Conservation (phyloP, 768 basidiomycete species). For the Rhodosporidiobolus sp. region DNA sequence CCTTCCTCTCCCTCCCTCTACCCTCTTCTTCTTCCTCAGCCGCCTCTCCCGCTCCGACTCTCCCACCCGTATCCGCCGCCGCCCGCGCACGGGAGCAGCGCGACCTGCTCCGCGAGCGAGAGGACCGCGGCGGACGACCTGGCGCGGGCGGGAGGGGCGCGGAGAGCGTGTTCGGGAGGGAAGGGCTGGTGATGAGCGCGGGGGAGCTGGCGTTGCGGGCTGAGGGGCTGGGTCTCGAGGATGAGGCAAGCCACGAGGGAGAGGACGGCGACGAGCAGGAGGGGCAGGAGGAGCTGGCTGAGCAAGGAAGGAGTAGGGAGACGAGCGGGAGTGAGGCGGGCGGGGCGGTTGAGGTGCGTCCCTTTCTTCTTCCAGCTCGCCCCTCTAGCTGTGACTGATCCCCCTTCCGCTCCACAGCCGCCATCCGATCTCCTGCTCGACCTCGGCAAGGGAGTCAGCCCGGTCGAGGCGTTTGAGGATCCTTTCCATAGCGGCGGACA, state of each 20-base stretch:
- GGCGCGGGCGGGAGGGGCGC: not conserved
- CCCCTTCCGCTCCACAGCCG: not conserved
- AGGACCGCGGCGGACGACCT: slow-evolving; percentile 11
- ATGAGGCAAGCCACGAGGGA: not conserved
- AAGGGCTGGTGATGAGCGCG: slow-evolving; percentile 2
- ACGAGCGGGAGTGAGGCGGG: not conserved
- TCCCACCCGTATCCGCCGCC: not conserved
- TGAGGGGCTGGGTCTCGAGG: not conserved
- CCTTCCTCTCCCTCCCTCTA: not conserved
- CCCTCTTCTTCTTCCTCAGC: not conserved
- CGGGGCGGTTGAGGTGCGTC: slow-evolving; percentile 6
- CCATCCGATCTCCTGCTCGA: not conserved
- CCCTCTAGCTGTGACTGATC: not conserved
- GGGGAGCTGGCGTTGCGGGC: not conserved
- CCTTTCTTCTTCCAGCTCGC: not conserved
- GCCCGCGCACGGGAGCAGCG: slow-evolving; percentile 11
- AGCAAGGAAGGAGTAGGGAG: slow-evolving; percentile 1
- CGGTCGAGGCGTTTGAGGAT: slow-evolving; percentile 8
- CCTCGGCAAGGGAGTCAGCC: not conserved
- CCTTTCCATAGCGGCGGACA: not conserved
- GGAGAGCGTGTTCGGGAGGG: not conserved
- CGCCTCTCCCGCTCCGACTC: not conserved
- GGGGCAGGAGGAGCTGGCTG: too few species aligned
- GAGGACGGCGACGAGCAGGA: not conserved
- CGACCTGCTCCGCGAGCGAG: slow-evolving; percentile 21